Conservation (phyloP, 345 rosid species). For the Pugionium dolabratum region DNA sequence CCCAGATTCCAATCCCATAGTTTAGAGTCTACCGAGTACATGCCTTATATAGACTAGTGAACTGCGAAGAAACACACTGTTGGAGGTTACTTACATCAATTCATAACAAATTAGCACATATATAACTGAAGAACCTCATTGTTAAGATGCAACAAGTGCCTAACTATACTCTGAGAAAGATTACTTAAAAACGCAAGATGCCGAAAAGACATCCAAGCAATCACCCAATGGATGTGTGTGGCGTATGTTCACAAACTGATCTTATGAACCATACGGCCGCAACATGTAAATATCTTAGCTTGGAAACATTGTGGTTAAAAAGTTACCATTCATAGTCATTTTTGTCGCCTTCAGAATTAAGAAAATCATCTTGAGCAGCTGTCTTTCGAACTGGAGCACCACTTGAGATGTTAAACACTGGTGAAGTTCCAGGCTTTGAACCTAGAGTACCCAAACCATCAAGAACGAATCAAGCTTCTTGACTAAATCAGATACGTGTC, state of each 20-base stretch:
- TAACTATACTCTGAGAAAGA: too few relatives aligned
- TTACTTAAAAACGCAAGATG: not conserved
- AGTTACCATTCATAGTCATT: slow-evolving; percentile 94
- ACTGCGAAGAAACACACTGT: slow-evolving; percentile 12
- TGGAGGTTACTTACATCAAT: not conserved
- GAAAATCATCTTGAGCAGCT: slow-evolving; percentile 79
- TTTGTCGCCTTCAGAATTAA: slow-evolving; percentile 85
- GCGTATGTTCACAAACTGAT: not conserved
- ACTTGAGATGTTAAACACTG: slow-evolving; percentile 74
- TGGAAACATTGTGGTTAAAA: not conserved
- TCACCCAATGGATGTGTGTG: not conserved
- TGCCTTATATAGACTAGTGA: slow-evolving; percentile 5
- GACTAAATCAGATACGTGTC: slow-evolving; percentile 2
- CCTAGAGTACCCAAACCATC: slow-evolving; percentile 44
- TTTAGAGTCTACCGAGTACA: too few relatives aligned
- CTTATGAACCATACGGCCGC: too few relatives aligned
- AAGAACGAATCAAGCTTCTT: not conserved
- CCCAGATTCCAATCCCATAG: too few relatives aligned
- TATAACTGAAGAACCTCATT: too few relatives aligned
- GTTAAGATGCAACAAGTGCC: not conserved
- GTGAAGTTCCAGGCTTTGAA: slow-evolving; percentile 76
- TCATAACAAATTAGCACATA: not conserved
- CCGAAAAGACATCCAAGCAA: not conserved
- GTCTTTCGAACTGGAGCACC: slow-evolving; percentile 55
- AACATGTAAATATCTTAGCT: too few relatives aligned